Evolutionary conservation across 495 filamentous ascomycete genomes (phyloP).

Genomic region (Pseudoneurospora amorphoporcata): DNA sequence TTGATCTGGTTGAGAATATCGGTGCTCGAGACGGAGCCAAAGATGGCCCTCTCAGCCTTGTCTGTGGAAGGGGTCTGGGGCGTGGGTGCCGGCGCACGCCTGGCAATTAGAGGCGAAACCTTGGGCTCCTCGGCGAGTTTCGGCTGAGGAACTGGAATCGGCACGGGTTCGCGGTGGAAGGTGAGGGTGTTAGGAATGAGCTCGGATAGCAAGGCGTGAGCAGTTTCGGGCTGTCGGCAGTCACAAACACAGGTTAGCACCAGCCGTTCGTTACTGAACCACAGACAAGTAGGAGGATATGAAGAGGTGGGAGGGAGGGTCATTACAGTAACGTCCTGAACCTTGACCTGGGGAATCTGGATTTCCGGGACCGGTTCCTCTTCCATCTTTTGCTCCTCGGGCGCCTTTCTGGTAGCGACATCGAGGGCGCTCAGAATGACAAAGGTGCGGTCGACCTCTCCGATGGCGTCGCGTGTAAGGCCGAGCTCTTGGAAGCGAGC

Average conservation of each 20-base stretch:
- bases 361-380: not conserved
- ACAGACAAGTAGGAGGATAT: not conserved
- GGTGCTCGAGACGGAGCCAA: constrained; percentile 30
- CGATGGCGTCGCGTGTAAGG: constrained; percentile 28
- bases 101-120: constrained; percentile 15
- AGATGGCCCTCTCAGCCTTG: constrained; percentile 19
- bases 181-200: constrained; percentile 80
- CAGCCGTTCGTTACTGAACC: not conserved
- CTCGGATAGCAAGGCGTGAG: constrained; percentile 81
- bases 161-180: constrained; percentile 63
- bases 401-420: not conserved
- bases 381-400: not conserved
- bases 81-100: not conserved
- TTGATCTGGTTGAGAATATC: constrained; percentile 27
- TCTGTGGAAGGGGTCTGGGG: not conserved
- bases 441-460: constrained; percentile 31
- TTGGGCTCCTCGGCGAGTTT: not conserved
- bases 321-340: constrained; percentile 7
- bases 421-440: constrained; percentile 9
- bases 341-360: not conserved
- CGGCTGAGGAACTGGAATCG: constrained; percentile 11
- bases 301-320: not conserved
- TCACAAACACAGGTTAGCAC: not conserved
- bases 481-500: constrained; percentile 31
- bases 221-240: constrained; percentile 47